Evolutionary conservation across 2,329 filamentous ascomycete species (phyloP), one percentile per base, ranked within the genome.

Genomic region (Elsinoe necatrix): DNA sequence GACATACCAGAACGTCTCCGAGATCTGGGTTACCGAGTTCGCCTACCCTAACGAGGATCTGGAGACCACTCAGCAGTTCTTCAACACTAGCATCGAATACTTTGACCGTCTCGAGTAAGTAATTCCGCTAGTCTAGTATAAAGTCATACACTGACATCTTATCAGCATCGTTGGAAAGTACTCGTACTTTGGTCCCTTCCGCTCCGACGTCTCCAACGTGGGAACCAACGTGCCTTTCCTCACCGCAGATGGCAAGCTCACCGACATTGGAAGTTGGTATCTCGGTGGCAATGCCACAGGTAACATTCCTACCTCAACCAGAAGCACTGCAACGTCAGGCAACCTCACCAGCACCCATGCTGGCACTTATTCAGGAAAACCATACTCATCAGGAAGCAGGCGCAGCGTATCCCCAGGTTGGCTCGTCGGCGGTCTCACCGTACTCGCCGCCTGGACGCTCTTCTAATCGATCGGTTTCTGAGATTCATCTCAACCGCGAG

Each of bases 11-110:
- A 70, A 82, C 74, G 66, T 70, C 70, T 76, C 79, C 2, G 25
- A 54, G 2, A 80, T 91, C 59, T 92, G 87, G 88, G 75, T 92
- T 9, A 92, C 88, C 23, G 88, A 93, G 70, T 90, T 85, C 68
- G 87, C 84, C 35, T 77, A 78, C 55, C 68, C 73, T 56, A 69
- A 84, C 60, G 75, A 80, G 63, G 72, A 77, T 23, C 75, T 89
- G 14, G 58, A 67, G 1, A 70, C 75, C 0, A 84, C 83, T 0
- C 80, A 89, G 66, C 62, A 67, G 0, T 89, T 87, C 66, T 90
- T 81, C 73, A 89, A 89, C 64, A 75, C 75, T 63, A 83, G 80
- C 2, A 69, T 79, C 55, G 76, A 81, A 43, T 89, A 83, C 68
- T 80, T 92, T 59, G 87, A 92, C 67, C 74, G 77, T 1, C 69